Conservation (phyloP, 768 basidiomycete species). For the Paxillus involutus region DNA sequence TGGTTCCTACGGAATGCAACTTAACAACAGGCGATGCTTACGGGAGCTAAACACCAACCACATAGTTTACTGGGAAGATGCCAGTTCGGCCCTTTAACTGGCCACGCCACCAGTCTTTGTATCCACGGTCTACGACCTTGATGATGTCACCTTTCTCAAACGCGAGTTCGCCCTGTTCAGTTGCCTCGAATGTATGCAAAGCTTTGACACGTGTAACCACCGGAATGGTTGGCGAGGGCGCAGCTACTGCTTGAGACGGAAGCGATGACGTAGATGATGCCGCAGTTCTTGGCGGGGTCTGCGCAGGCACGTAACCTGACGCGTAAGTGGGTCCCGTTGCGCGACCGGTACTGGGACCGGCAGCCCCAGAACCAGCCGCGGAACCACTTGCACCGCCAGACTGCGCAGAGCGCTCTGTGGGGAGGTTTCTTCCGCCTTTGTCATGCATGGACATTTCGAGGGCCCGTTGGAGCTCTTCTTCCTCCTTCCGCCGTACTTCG, state of each 20-base stretch:
- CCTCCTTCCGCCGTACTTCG: conserved; percentile 79
- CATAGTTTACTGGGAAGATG: conserved; percentile 97
- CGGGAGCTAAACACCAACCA: conserved; percentile 50
- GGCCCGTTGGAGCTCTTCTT: conserved; percentile 92
- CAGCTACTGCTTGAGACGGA: conserved; percentile 17
- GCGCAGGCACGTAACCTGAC: conserved; percentile 59
- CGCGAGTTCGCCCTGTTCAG: conserved; percentile 85
- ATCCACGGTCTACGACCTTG: conserved; percentile 91
- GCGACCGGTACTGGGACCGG: conserved; percentile 22
- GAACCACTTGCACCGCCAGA: conserved; percentile 38
- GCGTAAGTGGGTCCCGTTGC: conserved; percentile 39
- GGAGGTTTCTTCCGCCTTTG: conserved; percentile 72
- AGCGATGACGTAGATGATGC: conserved; percentile 30
- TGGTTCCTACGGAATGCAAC: conserved; percentile 53
- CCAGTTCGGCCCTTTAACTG: conserved; percentile 88
- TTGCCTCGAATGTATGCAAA: conserved; percentile 84
- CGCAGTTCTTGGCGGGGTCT: conserved; percentile 40
- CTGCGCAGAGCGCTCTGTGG: conserved; percentile 45
- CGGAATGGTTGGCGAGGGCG: conserved; percentile 14
- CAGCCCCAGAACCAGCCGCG: conserved; percentile 6
- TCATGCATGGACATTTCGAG: conserved; percentile 93
- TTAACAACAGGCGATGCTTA: neutral
- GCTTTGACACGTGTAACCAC: conserved; percentile 86
- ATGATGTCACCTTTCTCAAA: conserved; percentile 93
- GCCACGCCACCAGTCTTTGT: conserved; percentile 97